phyloP scores from a whole-genome alignment of 2,329 filamentous ascomycete species.

The Colletotrichum endophyticum region DNA sequence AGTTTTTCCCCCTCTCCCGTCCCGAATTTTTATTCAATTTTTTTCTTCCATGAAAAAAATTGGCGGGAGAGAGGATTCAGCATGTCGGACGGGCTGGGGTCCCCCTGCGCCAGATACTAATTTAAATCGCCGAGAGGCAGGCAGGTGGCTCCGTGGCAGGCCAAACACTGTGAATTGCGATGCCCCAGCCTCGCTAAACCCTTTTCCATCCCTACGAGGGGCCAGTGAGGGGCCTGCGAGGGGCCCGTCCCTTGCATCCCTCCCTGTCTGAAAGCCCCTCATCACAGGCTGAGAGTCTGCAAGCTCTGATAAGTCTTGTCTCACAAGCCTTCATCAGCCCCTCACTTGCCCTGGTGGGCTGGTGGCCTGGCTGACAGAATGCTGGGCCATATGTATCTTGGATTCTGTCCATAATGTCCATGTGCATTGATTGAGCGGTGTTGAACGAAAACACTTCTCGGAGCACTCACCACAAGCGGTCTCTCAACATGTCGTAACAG shows the following conservation, averaged over 20 bases:
- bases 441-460: not conserved
- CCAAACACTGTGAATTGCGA: not conserved
- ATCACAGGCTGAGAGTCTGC: conserved; percentile 2
- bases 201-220: conserved; percentile 10
- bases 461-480: not conserved
- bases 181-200: conserved; percentile 11
- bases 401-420: not conserved
- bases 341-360: not conserved
- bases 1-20: not conserved
- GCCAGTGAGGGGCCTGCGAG: not conserved
- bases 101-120: conserved; percentile 3
- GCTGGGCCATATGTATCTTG: not conserved
- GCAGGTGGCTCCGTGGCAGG: conserved; percentile 3
- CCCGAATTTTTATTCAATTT: not conserved
- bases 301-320: conserved; percentile 8
- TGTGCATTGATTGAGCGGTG: not conserved
- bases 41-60: not conserved
- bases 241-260: conserved; percentile 14
- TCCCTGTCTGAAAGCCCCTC: conserved; percentile 16
- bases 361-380: not conserved
- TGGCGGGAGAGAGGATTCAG: not conserved
- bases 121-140: conserved; percentile 17
- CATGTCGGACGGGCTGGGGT: conserved; percentile 8
- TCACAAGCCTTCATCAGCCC: not conserved
- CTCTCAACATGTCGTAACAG: not conserved